phyloP scores from a whole-genome alignment of 805 yeast species.

The Candida piceae region DNA sequence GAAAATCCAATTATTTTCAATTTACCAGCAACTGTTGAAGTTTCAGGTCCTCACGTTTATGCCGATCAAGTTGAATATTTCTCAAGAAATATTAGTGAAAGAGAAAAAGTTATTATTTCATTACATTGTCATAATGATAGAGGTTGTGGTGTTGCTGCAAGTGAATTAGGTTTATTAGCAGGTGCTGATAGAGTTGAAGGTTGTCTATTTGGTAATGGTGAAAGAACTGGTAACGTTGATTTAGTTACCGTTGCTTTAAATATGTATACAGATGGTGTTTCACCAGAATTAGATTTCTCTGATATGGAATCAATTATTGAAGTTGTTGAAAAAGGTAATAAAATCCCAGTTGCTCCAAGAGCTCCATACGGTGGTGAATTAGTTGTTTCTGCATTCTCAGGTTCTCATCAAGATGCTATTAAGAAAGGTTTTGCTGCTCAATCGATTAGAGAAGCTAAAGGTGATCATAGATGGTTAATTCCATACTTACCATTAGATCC shows the following conservation, averaged over 20 bases:
- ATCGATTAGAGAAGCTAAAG: constrained; percentile 22
- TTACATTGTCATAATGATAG: constrained; percentile 82
- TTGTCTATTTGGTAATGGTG: constrained; percentile 81
- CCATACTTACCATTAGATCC: constrained; percentile 87
- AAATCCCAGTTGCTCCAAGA: constrained; percentile 72
- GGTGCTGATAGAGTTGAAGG: constrained; percentile 91
- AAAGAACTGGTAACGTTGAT: constrained; percentile 84
- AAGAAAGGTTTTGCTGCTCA: constrained; percentile 70
- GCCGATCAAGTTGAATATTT: constrained; percentile 85
- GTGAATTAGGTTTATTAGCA: constrained; percentile 74
- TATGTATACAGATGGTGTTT: constrained; percentile 72
- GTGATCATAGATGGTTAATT: not conserved
- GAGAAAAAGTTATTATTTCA: constrained; percentile 69
- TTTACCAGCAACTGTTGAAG: constrained; percentile 81
- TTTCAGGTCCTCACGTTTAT: constrained; percentile 74
- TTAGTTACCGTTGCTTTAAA: constrained; percentile 73
- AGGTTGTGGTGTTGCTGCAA: constrained; percentile 87
- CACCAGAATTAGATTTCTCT: constrained; percentile 67
- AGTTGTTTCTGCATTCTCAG: constrained; percentile 79
- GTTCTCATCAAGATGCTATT: constrained; percentile 87
- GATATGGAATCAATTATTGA: constrained; percentile 63
- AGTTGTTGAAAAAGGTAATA: constrained; percentile 73
- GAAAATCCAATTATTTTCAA: constrained; percentile 72
- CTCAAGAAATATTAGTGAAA: constrained; percentile 50
- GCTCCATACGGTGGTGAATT: constrained; percentile 82